phyloP scores from a whole-genome alignment of 1,139 yeast genomes.

The Nadsonia commutata region DNA sequence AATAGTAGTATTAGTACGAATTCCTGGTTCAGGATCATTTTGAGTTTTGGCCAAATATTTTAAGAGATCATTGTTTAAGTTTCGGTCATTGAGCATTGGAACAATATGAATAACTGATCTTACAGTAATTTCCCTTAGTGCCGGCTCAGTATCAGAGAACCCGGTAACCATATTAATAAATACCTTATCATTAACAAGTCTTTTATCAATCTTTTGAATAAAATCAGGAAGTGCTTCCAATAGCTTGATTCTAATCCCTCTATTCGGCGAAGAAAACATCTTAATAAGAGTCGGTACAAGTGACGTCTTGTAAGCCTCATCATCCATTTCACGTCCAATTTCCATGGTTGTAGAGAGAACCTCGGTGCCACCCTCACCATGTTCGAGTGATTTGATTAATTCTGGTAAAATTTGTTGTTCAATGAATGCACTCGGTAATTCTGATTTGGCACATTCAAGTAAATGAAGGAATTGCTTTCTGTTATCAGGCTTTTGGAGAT shows the following conservation, averaged over 20 bases:
- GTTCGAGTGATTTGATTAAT: constrained; percentile 29
- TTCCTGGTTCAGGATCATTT: constrained; percentile 68
- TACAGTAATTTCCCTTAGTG: constrained; percentile 68
- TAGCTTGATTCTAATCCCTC: constrained; percentile 60
- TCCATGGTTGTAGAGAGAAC: constrained; percentile 13
- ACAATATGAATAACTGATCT: constrained; percentile 52
- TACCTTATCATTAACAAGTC: constrained; percentile 55
- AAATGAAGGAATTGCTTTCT: constrained; percentile 19
- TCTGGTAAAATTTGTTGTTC: constrained; percentile 58
- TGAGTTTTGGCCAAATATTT: constrained; percentile 78
- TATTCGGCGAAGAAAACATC: constrained; percentile 52
- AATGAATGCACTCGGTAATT: constrained; percentile 46
- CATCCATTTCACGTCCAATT: constrained; percentile 27
- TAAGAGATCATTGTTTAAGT: constrained; percentile 72
- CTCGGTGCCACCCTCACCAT: constrained; percentile 15
- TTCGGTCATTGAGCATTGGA: constrained; percentile 58
- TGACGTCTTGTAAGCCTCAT: constrained; percentile 28
- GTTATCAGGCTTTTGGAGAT: not conserved
- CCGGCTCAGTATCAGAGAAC: constrained; percentile 69
- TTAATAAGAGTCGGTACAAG: constrained; percentile 53
- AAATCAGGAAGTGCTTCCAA: constrained; percentile 49
- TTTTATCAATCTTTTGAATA: constrained; percentile 33
- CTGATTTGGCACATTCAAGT: constrained; percentile 22
- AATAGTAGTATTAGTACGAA: constrained; percentile 73
- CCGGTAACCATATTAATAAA: constrained; percentile 62